Base-by-base conservation (phyloP, 2,329 filamentous ascomycete species). In the Fusarium paranaense region DNA sequence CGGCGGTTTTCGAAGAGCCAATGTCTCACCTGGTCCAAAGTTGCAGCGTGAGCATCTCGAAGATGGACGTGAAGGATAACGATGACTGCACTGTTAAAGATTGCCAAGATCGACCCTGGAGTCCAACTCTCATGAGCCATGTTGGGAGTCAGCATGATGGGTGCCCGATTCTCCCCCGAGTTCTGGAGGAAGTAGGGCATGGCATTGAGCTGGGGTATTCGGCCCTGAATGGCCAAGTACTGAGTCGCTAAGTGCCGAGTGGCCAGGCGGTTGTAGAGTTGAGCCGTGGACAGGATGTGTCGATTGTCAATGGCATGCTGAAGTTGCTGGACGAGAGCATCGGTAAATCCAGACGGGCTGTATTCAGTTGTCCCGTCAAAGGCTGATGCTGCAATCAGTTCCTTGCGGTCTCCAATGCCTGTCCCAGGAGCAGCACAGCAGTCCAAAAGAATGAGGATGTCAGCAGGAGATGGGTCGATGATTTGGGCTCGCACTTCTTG, bases 371-470 rank as follows among this genome's bases (percentile, higher is more conserved):
- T 35, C 50, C 7, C 7, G 5, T 56, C 14, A 10, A 56, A 35
- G 4, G n/a, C 30, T 2, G 50, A 56, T 14, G 50, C 50, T 6
- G 50, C 50, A 20, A 56, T 35, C 1, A 56, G n/a, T 14, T 56
- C 30, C 50, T 56, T 35, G 27, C 50, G 50, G 2, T 20, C 2
- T 16, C 30, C 50, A 22, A 56, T 56, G n/a, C 2, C 27, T 14
- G 1, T 8, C 7, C 50, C 50, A 35, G 50, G 18, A 20, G 50
- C 4, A 16, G 8, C 25, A 22, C 30, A 13, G 8, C 30, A 56
- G n/a, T 56, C 50, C n/a, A 56, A 56, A 16, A 56, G 30, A 22
- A 56, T 33, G n/a, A 56, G 50, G 50, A 56, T 13, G 30, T 56
- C 27, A 5, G 50, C 50, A 35, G 50, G 27, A 35, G 50, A 56